phyloP scores from a whole-genome alignment of 2,329 filamentous ascomycete genomes.

The Calonectria pteridis region DNA sequence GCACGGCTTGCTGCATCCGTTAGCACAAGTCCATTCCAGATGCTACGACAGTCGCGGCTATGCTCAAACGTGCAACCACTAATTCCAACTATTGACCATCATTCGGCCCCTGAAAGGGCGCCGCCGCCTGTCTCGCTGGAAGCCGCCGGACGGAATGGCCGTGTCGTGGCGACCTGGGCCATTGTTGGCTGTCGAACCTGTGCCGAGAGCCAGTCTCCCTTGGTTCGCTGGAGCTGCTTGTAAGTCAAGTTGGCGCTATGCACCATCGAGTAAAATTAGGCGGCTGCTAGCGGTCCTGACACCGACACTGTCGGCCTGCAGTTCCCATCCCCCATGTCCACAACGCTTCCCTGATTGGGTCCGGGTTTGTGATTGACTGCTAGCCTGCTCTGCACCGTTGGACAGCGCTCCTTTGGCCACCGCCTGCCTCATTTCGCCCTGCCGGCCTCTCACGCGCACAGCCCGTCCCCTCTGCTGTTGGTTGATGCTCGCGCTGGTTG shows the following conservation, averaged over 20 bases:
- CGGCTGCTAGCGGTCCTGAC: slow-evolving; percentile 18
- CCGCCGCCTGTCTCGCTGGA: slow-evolving; percentile 6
- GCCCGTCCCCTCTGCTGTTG: background rate
- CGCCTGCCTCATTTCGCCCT: slow-evolving; percentile 1
- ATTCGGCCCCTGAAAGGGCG: slow-evolving; percentile 4
- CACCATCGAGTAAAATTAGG: slow-evolving; percentile 21
- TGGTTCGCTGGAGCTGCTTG: background rate
- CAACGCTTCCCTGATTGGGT: slow-evolving; percentile 5
- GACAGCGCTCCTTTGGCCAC: slow-evolving; percentile 1
- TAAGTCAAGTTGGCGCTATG: slow-evolving; percentile 10
- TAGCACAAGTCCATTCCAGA: slow-evolving; percentile 13
- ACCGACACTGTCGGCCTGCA: slow-evolving; percentile 12
- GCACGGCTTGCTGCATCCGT: background rate
- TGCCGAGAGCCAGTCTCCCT: background rate
- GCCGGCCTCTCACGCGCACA: background rate
- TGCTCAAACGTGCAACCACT: slow-evolving; percentile 10
- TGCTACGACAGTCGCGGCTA: slow-evolving; percentile 1
- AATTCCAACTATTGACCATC: background rate
- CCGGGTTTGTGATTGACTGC: slow-evolving; percentile 10
- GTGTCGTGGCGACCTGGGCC: slow-evolving; percentile 7
- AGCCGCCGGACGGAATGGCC: slow-evolving; percentile 3
- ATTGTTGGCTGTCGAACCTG: slow-evolving; percentile 4
- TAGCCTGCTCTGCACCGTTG: slow-evolving; percentile 5
- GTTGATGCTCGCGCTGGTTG: background rate
- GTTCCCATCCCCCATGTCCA: slow-evolving; percentile 7